Percentiles rank a stretch among this genome's conserved stretches.
These are phyloP conservation scores for Fagus sylvatica DNA, from an alignment of 306 rosid species.

Conservation along the genomic window DNA sequence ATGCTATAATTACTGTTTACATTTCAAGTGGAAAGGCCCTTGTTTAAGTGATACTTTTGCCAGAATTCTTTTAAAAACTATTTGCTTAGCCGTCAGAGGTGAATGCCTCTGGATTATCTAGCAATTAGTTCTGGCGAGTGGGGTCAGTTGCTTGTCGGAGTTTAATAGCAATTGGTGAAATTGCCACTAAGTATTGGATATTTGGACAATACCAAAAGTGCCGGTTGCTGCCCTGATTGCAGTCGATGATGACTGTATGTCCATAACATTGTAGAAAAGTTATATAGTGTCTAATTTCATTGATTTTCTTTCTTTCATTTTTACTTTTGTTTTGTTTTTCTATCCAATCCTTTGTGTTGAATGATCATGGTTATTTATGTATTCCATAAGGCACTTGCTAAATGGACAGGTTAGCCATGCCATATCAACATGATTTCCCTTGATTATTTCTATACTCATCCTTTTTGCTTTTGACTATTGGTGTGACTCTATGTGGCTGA, in stretches of 20 bases:
- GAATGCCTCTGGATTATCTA: too few relatives aligned
- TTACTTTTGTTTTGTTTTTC: background rate
- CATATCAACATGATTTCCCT: background rate
- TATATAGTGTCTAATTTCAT: background rate
- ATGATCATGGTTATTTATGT: background rate
- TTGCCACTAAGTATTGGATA: background rate
- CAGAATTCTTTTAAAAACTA: background rate
- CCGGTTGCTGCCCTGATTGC: too few relatives aligned
- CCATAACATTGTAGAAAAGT: too few relatives aligned
- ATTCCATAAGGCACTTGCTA: background rate
- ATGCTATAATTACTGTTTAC: background rate
- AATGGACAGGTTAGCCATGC: background rate
- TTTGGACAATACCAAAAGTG: background rate
- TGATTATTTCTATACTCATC: background rate
- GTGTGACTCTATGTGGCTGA: background rate
- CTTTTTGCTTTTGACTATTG: background rate
- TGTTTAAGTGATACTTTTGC: background rate
- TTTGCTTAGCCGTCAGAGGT: background rate
- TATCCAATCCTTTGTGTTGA: background rate
- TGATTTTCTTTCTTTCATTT: background rate
- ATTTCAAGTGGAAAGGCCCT: constrained; percentile 1
- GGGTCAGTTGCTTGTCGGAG: too few relatives aligned
- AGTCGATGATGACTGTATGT: too few relatives aligned
- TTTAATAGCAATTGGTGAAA: background rate
- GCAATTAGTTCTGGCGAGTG: too few relatives aligned